These are phyloP conservation scores for Dothideomycetes sp. DNA, from an alignment of 2,329 filamentous ascomycete genomes.

Conservation along the genomic window DNA sequence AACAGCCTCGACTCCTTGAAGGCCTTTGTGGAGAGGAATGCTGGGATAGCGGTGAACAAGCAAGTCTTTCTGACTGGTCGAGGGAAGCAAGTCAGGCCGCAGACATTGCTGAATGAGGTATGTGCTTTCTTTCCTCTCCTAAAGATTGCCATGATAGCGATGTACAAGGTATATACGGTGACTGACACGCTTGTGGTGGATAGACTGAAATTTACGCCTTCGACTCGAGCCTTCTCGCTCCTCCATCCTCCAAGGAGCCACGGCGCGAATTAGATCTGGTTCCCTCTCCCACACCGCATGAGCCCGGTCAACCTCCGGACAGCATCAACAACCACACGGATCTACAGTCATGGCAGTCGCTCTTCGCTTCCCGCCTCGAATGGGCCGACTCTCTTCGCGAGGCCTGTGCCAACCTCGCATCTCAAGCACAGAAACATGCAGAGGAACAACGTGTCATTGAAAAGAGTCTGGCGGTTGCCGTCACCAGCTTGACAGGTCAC, in stretches of 20 bases:
- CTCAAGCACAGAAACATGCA: constrained; percentile 53
- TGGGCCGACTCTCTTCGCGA: constrained; percentile 68
- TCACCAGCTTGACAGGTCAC: constrained; percentile 72
- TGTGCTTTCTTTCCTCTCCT: too few species aligned
- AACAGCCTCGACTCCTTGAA: constrained; percentile 74
- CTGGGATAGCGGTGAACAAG: constrained; percentile 61
- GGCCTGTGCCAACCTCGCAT: constrained; percentile 56
- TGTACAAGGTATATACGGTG: background rate
- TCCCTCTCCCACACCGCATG: constrained; percentile 46
- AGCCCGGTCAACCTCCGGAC: constrained; percentile 60
- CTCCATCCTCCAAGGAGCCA: constrained; percentile 30
- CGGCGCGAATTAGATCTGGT: constrained; percentile 28
- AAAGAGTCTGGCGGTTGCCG: constrained; percentile 70
- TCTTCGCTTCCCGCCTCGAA: constrained; percentile 68
- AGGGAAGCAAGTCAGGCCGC: constrained; percentile 73
- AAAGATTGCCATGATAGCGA: too few species aligned
- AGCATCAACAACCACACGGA: constrained; percentile 69
- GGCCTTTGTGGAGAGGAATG: constrained; percentile 65
- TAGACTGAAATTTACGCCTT: constrained; percentile 91
- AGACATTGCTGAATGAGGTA: constrained; percentile 72
- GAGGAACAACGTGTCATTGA: constrained; percentile 66
- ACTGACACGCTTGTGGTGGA: constrained; percentile 8
- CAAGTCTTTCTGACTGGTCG: constrained; percentile 80
- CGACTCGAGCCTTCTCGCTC: constrained; percentile 51
- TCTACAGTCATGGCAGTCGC: constrained; percentile 74